Conservation (phyloP, 163 green algal species). For the Coccomyxa subellipsoidea region DNA sequence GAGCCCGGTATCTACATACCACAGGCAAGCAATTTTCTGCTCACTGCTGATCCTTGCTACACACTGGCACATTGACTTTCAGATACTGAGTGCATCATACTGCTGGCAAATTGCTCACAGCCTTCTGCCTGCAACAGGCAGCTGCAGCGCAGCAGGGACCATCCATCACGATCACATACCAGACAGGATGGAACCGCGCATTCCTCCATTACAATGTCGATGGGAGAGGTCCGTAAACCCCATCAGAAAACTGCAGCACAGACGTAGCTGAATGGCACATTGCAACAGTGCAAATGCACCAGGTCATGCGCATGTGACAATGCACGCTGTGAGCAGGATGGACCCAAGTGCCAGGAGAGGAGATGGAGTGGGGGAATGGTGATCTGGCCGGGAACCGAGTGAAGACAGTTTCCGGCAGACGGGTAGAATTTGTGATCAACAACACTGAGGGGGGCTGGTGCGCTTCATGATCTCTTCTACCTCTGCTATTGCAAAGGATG, state of each 20-base stretch:
- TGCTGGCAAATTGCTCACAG: background rate
- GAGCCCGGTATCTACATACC: background rate
- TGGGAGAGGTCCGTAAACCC: slow-evolving; percentile 14
- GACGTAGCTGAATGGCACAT: too few relatives aligned
- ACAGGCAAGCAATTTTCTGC: background rate
- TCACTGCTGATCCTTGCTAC: background rate
- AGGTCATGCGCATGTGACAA: background rate
- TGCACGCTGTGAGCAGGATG: slow-evolving; percentile 26
- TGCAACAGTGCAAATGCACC: too few relatives aligned
- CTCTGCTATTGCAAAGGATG: too few relatives aligned
- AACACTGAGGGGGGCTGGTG: slow-evolving; percentile 38
- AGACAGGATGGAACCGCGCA: slow-evolving; percentile 40
- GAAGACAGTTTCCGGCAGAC: slow-evolving; percentile 1
- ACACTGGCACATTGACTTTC: background rate
- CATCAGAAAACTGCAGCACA: too few relatives aligned
- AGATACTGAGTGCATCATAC: background rate
- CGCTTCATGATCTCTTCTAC: too few relatives aligned
- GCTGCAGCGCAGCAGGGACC: background rate
- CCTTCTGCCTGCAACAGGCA: background rate
- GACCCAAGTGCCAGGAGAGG: slow-evolving; percentile 35
- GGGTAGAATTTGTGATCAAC: slow-evolving; percentile 52
- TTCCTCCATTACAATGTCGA: slow-evolving; percentile 45
- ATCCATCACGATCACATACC: slow-evolving; percentile 43
- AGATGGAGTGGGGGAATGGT: slow-evolving; percentile 32
- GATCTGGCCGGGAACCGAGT: slow-evolving; percentile 23